These are phyloP conservation scores for Cercospora sp. DNA, from an alignment of 2,329 filamentous ascomycete genomes.

Conservation along the genomic window DNA sequence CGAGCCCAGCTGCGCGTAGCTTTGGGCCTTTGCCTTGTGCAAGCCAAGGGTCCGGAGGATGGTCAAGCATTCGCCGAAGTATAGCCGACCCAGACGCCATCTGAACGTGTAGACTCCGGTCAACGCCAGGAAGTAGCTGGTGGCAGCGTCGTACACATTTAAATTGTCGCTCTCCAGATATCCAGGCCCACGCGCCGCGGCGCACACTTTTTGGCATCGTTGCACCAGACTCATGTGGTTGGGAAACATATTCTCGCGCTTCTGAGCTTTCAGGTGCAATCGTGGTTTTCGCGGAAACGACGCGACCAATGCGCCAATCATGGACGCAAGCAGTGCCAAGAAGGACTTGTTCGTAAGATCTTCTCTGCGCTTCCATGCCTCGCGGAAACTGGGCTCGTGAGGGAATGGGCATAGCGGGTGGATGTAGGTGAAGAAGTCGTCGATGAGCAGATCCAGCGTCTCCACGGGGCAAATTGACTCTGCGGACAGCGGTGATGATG, in stretches of 20 bases:
- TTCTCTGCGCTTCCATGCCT: constrained; percentile 65
- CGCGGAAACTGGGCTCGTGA: constrained; percentile 74
- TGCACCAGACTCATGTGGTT: constrained; percentile 69
- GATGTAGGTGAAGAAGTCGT: constrained; percentile 82
- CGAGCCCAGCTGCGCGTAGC: constrained; percentile 42
- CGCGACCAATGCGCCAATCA: constrained; percentile 71
- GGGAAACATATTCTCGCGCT: constrained; percentile 65
- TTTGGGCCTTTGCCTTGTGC: constrained; percentile 55
- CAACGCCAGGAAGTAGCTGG: constrained; percentile 73
- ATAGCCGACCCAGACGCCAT: constrained; percentile 66
- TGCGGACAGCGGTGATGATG: constrained; percentile 52
- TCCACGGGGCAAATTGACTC: constrained; percentile 71
- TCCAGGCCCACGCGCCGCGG: constrained; percentile 63
- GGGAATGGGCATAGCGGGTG: constrained; percentile 76
- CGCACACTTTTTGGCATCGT: constrained; percentile 68
- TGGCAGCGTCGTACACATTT: constrained; percentile 64
- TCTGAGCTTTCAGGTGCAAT: constrained; percentile 67
- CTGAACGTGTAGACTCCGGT: constrained; percentile 67
- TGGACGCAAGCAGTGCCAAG: constrained; percentile 69
- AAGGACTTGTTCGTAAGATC: constrained; percentile 67
- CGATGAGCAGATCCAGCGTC: constrained; percentile 67
- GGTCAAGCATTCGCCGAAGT: constrained; percentile 70
- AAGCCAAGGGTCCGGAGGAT: constrained; percentile 68
- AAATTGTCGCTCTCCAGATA: constrained; percentile 57
- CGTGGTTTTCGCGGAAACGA: constrained; percentile 73